phyloP scores from a whole-genome alignment of 2,329 filamentous ascomycete species.

The Claviceps spartinae region DNA sequence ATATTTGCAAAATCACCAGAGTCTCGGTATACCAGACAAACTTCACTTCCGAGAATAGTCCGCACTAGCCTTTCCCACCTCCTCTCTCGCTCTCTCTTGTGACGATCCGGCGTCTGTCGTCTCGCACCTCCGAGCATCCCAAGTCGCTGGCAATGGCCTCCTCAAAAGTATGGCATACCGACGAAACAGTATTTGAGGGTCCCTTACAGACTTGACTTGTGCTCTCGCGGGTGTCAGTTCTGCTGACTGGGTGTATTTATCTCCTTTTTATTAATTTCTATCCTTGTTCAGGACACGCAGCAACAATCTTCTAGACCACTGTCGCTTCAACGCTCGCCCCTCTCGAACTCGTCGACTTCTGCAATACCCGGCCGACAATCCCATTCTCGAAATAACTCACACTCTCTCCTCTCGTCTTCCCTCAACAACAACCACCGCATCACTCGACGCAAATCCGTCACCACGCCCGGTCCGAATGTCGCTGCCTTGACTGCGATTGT shows the following conservation, averaged over 20 bases:
- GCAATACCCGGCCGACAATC: slow-evolving; percentile 45
- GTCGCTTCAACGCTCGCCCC: slow-evolving; percentile 46
- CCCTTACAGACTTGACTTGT: slow-evolving; percentile 17
- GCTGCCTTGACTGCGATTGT: slow-evolving; percentile 63
- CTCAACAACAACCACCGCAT: slow-evolving; percentile 75
- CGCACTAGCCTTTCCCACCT: slow-evolving; percentile 9
- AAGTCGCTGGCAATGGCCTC: slow-evolving; percentile 42
- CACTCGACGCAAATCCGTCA: slow-evolving; percentile 87
- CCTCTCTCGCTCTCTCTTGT: slow-evolving; percentile 12
- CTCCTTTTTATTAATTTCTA: slow-evolving; percentile 4
- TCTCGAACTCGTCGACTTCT: slow-evolving; percentile 44
- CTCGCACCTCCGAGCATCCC: slow-evolving; percentile 20
- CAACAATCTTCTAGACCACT: slow-evolving; percentile 54
- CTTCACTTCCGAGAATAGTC: slow-evolving; percentile 1
- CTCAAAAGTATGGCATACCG: slow-evolving; percentile 39
- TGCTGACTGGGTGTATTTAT: slow-evolving; percentile 18
- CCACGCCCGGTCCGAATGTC: slow-evolving; percentile 57
- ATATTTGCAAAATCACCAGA: slow-evolving; percentile 1
- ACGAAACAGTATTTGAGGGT: slow-evolving; percentile 10
- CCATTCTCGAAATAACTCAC: slow-evolving; percentile 64
- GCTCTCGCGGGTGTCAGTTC: slow-evolving; percentile 19
- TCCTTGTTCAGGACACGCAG: slow-evolving; percentile 42
- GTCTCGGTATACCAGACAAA: slow-evolving; percentile 6
- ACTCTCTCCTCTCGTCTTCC: slow-evolving; percentile 64
- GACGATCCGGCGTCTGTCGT: slow-evolving; percentile 20